Conservation (phyloP, 768 basidiomycete species). For the Xanthoconium stramineum region DNA sequence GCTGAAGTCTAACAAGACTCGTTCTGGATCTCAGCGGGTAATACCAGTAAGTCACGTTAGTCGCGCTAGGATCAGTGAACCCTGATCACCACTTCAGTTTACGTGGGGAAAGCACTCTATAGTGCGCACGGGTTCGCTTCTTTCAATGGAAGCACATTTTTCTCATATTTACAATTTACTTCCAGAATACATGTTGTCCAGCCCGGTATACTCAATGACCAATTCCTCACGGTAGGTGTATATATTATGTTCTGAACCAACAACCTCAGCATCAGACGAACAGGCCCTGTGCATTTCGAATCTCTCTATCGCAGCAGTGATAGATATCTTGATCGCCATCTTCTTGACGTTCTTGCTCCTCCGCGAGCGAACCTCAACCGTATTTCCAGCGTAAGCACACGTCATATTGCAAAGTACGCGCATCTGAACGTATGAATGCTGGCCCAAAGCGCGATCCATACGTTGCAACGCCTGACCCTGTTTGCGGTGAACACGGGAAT, state of each 20-base stretch:
- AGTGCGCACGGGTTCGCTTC: constrained; percentile 1
- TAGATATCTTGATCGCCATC: constrained; percentile 6
- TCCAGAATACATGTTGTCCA: neutral
- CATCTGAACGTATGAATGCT: neutral
- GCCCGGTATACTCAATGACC: fast-evolving
- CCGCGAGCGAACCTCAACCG: neutral
- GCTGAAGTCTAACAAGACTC: neutral
- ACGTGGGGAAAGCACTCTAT: neutral
- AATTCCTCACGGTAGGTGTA: neutral
- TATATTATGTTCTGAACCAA: neutral
- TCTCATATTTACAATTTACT: neutral
- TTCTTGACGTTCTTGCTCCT: constrained; percentile 4
- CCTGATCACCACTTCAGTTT: constrained; percentile 1
- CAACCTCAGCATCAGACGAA: neutral
- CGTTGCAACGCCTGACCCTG: constrained; percentile 6
- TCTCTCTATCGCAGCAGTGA: neutral
- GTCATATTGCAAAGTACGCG: too few species aligned
- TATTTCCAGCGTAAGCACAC: neutral
- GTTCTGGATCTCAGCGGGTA: neutral
- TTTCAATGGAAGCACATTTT: neutral
- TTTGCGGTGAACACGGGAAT: neutral
- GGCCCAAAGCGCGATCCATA: neutral
- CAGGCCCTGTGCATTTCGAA: neutral
- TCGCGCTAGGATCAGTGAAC: neutral
- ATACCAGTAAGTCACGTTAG: neutral